A percentile compares a stretch with the other conserved stretches of the same genome.
These are phyloP conservation scores for Apocynum venetum DNA, from an alignment of 257 asterid species.

Conservation along the genomic window DNA sequence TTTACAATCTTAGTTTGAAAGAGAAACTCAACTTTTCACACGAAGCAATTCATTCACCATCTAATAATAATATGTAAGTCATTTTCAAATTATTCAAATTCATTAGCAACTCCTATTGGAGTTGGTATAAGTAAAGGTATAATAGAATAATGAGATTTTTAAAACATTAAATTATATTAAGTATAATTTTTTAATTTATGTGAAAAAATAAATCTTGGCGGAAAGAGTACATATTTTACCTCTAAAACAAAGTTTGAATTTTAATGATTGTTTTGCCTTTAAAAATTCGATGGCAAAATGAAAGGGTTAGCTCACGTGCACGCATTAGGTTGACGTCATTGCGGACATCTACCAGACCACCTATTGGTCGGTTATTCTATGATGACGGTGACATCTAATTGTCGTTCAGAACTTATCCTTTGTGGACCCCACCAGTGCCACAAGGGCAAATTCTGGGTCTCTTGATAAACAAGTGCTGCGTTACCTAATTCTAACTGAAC, in stretches of 20 bases:
- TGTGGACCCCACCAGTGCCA: conserved; percentile 5
- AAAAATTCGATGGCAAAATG: neutral
- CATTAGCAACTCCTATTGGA: too few species aligned
- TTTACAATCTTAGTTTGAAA: too few species aligned
- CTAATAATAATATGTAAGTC: too few species aligned
- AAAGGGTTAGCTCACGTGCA: neutral
- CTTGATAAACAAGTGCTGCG: neutral
- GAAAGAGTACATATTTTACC: too few species aligned
- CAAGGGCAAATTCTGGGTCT: neutral
- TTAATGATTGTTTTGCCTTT: neutral
- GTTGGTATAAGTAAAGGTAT: too few species aligned
- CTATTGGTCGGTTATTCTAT: neutral
- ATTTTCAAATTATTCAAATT: too few species aligned
- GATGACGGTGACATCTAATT: conserved; percentile 4
- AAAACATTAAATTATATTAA: too few species aligned
- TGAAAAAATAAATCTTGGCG: too few species aligned
- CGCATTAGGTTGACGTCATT: neutral
- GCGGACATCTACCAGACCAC: neutral
- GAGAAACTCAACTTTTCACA: too few species aligned
- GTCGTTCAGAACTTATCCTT: neutral
- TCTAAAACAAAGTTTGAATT: neutral
- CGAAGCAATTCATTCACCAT: too few species aligned
- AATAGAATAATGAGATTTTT: too few species aligned
- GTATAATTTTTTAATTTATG: too few species aligned
- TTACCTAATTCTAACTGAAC: neutral